These are phyloP conservation scores for Castanea mollissima DNA, from an alignment of 306 rosid species.

Conservation along the genomic window DNA sequence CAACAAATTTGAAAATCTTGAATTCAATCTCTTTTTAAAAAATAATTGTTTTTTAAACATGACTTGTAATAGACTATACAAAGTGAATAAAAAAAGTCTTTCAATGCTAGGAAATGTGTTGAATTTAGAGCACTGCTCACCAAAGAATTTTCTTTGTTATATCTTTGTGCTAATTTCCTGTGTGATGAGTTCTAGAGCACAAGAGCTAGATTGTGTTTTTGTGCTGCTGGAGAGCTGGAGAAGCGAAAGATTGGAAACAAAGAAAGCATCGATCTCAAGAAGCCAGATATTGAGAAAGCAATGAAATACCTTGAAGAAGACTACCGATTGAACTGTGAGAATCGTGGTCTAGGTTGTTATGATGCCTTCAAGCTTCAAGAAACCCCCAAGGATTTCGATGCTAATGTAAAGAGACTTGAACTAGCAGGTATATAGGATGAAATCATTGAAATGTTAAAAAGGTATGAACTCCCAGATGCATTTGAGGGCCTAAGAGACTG, in stretches of 20 bases:
- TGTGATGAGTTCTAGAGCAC: conserved; percentile 46
- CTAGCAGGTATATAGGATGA: conserved; percentile 52
- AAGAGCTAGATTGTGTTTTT: conserved; percentile 58
- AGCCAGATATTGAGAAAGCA: conserved; percentile 2
- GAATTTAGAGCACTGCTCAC: background rate
- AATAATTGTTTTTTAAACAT: background rate
- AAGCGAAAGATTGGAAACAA: conserved; percentile 40
- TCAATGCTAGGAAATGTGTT: background rate
- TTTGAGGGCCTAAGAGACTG: background rate
- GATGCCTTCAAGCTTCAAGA: too few relatives aligned
- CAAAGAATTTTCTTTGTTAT: too few relatives aligned
- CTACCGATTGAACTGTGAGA: conserved; percentile 34
- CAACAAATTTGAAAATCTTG: background rate
- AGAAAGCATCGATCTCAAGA: conserved; percentile 12
- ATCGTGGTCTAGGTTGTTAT: background rate
- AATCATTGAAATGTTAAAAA: conserved; percentile 13
- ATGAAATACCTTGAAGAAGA: conserved; percentile 12
- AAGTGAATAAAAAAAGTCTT: background rate
- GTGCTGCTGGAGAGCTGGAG: conserved; percentile 62
- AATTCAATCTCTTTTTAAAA: background rate
- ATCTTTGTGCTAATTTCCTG: background rate
- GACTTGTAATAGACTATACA: too few relatives aligned
- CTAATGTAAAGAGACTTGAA: too few relatives aligned
- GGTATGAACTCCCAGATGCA: background rate
- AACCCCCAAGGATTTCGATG: too few relatives aligned